Base-by-base conservation (phyloP, 257 asterid species). In the Mitragyna speciosa region DNA sequence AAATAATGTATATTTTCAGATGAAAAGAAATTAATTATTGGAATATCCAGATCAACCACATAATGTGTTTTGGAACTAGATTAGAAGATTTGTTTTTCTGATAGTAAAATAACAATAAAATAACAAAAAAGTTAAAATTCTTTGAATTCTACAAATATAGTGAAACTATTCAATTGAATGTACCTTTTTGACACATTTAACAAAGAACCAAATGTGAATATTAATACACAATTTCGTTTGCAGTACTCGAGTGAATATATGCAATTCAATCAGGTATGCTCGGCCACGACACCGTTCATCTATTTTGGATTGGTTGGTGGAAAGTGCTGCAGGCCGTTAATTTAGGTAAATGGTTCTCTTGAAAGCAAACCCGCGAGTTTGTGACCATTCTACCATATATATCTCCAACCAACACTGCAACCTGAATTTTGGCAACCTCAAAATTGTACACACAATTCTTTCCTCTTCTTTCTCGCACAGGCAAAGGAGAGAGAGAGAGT, bases 371-470 rank as follows among this genome's bases (percentile, higher is more conserved):
- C 14, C 56, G 20, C 26, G 79, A 33, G 68, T 20, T 11, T 6
- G 30, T 24, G 45, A 61, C 48, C 81, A 52, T 41, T 83, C 82
- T 65, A 66, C 85, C 76, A 83, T 78, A 47, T 24, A 59, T 82
- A 79, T 76, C 68, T 47, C 43, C 76, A 80, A 77, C 76, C 74
- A 81, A 75, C 76, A 49, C 78, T 17, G 48, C 45, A 81, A 58
- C 74, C 79, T 82, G 76, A 83, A 69, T 84, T 86, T 91, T 80
- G 81, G 83, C 83, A 80, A 78, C 86, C 83, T 81, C 81, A 81
- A 24, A 59, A 48, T 58, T 31, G 76, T 78, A 70, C 76, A 58
- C n/a, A 78, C 81, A 81, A 63, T 64, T 54, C 67, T 24, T 67
- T 71, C 52, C 66, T 58, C 63, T 78, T 80, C 86, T 68, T 83